phyloP scores from a whole-genome alignment of 805 yeast genomes.

The Candida saitoana region DNA sequence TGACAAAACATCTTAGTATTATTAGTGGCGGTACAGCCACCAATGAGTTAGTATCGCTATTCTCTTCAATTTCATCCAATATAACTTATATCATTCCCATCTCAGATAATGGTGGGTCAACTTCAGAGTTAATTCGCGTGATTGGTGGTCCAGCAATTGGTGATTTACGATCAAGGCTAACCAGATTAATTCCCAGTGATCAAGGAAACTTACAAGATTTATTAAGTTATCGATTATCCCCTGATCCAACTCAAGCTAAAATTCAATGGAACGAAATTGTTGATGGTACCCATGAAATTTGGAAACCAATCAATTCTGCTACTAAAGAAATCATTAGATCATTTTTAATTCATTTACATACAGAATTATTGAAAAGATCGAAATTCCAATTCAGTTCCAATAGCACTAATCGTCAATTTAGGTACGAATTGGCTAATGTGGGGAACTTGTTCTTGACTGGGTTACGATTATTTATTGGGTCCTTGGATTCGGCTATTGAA shows the following conservation, averaged over 20 bases:
- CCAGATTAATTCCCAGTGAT: constrained; percentile 61
- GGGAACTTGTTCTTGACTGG: constrained; percentile 86
- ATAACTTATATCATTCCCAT: constrained; percentile 74
- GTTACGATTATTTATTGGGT: constrained; percentile 74
- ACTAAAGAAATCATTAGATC: constrained; percentile 70
- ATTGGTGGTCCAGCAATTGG: constrained; percentile 96
- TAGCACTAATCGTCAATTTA: constrained; percentile 49
- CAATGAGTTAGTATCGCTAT: constrained; percentile 63
- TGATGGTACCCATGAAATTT: constrained; percentile 69
- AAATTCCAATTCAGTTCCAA: constrained; percentile 32
- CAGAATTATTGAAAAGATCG: constrained; percentile 67
- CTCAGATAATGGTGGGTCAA: constrained; percentile 92
- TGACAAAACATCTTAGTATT: constrained; percentile 4
- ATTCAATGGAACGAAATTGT: constrained; percentile 73
- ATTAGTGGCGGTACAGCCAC: constrained; percentile 89
- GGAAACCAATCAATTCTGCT: constrained; percentile 59
- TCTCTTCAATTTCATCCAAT: constrained; percentile 40
- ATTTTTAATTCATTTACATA: constrained; percentile 73
- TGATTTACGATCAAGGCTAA: constrained; percentile 78
- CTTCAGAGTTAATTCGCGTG: constrained; percentile 80
- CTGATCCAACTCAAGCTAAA: constrained; percentile 49
- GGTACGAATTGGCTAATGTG: constrained; percentile 72
- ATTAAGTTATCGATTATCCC: constrained; percentile 47
- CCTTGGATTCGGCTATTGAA: constrained; percentile 80
- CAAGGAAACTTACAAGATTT: constrained; percentile 30